A percentile compares a stretch with the other conserved stretches of the same genome.
These are phyloP conservation scores for Leonotis leonurus DNA, from an alignment of 257 asterid genomes.

Conservation along the genomic window DNA sequence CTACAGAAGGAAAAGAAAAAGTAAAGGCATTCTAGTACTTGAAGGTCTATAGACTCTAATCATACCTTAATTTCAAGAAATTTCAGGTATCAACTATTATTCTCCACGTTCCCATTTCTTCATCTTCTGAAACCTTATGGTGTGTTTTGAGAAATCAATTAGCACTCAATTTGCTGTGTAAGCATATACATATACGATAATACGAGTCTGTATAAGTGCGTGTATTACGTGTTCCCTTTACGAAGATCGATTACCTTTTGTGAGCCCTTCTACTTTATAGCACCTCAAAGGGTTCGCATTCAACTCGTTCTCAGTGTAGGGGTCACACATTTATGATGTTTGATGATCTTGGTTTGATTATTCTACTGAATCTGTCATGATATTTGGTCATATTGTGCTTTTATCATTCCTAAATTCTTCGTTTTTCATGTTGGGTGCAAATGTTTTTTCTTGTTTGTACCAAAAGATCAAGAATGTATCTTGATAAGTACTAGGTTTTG, in stretches of 20 bases:
- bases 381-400: not conserved
- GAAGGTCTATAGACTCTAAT: not conserved
- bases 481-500: too few species aligned
- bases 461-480: not conserved
- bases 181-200: not conserved
- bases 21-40: not conserved
- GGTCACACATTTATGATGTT: slow-evolving; percentile 20
- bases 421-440: not conserved
- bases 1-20: not conserved
- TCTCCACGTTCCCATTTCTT: not conserved
- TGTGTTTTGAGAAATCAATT: not conserved
- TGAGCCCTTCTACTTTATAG: not conserved
- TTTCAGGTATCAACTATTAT: slow-evolving; percentile 12
- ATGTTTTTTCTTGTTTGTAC: not conserved
- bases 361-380: not conserved
- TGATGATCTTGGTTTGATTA: not conserved
- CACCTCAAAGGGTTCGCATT: not conserved
- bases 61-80: slow-evolving; percentile 12
- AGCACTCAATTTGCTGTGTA: not conserved
- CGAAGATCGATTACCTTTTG: not conserved
- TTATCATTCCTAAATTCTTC: not conserved
- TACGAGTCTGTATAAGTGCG: not conserved
- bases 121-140: not conserved
- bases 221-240: not conserved
- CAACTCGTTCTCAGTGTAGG: not conserved